Percentiles rank a stretch among this genome's conserved stretches.
Evolutionary conservation across 805 yeast genomes (phyloP).

Genomic region (Candida boleticola): DNA sequence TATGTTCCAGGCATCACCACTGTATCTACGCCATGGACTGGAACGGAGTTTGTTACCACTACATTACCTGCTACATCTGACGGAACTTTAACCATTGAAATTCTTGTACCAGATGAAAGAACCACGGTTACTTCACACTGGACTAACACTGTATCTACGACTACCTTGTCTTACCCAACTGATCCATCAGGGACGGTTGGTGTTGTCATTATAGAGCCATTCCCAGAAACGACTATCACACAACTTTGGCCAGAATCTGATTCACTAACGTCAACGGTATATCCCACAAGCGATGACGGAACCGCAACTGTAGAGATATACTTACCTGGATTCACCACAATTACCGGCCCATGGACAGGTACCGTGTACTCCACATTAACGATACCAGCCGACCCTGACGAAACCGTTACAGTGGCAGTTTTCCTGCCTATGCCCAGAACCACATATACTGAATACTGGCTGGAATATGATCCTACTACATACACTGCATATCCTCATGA

Average conservation of each 20-base stretch:
- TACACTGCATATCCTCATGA: constrained; percentile 5
- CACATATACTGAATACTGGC: constrained; percentile 18
- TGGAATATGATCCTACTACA: constrained; percentile 9
- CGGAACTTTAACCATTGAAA: background rate
- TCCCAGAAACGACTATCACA: background rate
- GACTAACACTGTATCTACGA: background rate
- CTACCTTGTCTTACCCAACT: background rate
- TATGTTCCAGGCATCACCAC: background rate
- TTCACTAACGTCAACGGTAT: background rate
- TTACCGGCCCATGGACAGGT: constrained; percentile 2
- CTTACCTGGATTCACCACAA: background rate
- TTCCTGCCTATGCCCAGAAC: constrained; percentile 4
- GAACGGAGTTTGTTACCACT: background rate
- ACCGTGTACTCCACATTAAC: constrained; percentile 7
- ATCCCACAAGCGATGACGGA: background rate
- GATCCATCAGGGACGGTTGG: background rate
- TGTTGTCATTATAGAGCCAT: background rate
- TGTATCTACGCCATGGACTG: background rate
- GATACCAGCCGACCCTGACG: background rate
- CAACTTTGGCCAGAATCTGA: background rate
- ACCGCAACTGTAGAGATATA: background rate
- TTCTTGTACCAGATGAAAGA: background rate
- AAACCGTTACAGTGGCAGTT: background rate
- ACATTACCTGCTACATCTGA: background rate
- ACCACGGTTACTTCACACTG: background rate